Conservation (phyloP, 2,329 filamentous ascomycete genomes). For the Chaetomium olivaceum region DNA sequence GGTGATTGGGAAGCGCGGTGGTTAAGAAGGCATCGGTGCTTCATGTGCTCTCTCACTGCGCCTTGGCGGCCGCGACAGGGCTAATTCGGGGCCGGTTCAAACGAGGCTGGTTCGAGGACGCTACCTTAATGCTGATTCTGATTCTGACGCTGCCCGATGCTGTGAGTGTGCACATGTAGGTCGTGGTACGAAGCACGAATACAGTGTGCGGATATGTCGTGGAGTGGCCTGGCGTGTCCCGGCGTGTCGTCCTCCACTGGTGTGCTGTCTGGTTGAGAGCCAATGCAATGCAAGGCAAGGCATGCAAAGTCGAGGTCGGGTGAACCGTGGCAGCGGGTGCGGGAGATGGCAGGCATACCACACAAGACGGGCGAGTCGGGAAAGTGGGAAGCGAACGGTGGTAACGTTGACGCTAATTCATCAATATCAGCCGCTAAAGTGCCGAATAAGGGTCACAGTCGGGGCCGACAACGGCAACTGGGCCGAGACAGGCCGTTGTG, state of each 20-base stretch:
- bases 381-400: not conserved
- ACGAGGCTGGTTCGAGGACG: not conserved
- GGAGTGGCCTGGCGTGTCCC: not conserved
- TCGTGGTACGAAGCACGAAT: not conserved
- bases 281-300: not conserved
- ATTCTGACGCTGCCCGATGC: not conserved
- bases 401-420: not conserved
- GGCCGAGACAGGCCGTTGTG: not conserved
- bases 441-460: conserved; percentile 8
- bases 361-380: not conserved
- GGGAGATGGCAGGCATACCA: not conserved
- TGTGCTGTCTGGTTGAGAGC: not conserved
- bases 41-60: conserved; percentile 1
- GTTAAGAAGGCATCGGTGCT: conserved; percentile 10
- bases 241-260: not conserved
- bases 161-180: not conserved
- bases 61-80: not conserved
- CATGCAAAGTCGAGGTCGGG: not conserved
- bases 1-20: conserved; percentile 5
- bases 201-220: not conserved
- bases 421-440: not conserved
- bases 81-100: not conserved
- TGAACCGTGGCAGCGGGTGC: conserved; percentile 5
- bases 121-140: not conserved
- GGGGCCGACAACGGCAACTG: conserved; percentile 10